Percentiles rank a stretch among this genome's conserved stretches.
These are phyloP conservation scores for Euphorbia celastroides DNA, from an alignment of 441 rosid genomes.

Conservation along the genomic window DNA sequence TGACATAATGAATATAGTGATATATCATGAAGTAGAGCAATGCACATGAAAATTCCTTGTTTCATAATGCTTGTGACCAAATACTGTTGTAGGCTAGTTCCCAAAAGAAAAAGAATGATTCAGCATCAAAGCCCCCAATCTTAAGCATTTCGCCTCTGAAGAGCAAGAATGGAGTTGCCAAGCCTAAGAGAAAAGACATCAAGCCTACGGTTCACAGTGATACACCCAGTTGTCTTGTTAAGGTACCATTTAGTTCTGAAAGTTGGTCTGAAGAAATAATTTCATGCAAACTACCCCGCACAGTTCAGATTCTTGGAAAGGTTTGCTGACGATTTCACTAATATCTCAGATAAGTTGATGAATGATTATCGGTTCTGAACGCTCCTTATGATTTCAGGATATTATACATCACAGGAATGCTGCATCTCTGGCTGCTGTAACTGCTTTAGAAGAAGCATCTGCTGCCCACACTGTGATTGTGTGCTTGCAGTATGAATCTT, in stretches of 20 bases:
- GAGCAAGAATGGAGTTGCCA: conserved; percentile 19
- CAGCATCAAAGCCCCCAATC: conserved; percentile 21
- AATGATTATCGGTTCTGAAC: conserved; percentile 9
- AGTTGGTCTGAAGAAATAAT: conserved; percentile 31
- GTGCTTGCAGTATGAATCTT: conserved; percentile 34
- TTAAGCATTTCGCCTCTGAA: conserved; percentile 24
- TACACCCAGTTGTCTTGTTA: conserved; percentile 20
- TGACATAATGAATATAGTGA: too few species aligned
- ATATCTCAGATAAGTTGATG: conserved; percentile 1
- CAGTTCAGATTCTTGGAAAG: conserved; percentile 36
- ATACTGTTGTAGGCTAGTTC: conserved; percentile 19
- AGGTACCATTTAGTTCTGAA: conserved; percentile 27
- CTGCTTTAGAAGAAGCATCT: conserved; percentile 39
- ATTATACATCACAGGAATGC: conserved; percentile 29
- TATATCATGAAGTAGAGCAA: too few species aligned
- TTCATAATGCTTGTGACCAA: neutral
- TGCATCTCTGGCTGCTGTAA: conserved; percentile 33
- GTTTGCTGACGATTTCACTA: conserved; percentile 19
- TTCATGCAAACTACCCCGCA: conserved; percentile 29
- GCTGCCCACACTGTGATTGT: conserved; percentile 31
- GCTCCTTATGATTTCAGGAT: conserved; percentile 28
- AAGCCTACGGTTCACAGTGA: conserved; percentile 20
- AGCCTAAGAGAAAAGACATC: conserved; percentile 22
- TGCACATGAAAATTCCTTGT: too few species aligned
- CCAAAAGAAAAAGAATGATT: conserved; percentile 29